phyloP scores from a whole-genome alignment of 495 filamentous ascomycete species.

The Xylaria flabelliformis region DNA sequence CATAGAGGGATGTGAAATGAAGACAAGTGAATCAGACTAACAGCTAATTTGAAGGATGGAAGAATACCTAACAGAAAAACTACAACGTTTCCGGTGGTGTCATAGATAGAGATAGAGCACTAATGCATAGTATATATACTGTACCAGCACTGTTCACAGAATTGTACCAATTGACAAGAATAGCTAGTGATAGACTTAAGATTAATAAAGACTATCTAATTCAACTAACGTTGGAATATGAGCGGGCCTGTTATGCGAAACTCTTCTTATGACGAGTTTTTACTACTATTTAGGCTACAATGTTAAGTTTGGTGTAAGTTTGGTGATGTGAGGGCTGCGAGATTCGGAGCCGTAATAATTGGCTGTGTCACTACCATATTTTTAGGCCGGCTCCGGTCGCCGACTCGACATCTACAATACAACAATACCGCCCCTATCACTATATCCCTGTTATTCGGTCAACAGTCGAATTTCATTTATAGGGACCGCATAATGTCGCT shows the following conservation, averaged over 20 bases:
- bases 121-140: neutral
- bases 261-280: neutral
- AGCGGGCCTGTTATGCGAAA: neutral
- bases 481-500: conserved; percentile 67
- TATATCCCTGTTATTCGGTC: neutral
- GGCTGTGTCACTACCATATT: neutral
- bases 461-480: neutral
- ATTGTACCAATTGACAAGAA: neutral
- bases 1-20: too few relatives aligned
- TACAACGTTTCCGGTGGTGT: neutral
- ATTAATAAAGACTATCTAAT: neutral
- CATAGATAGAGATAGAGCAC: neutral
- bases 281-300: neutral
- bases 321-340: conserved; percentile 9
- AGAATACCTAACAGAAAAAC: too few relatives aligned
- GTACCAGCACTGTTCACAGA: neutral
- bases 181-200: neutral
- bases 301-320: neutral
- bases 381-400: conserved; percentile 17
- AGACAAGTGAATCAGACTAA: too few relatives aligned
- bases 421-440: neutral
- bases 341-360: conserved; percentile 21
- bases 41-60: too few relatives aligned
- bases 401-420: neutral
- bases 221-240: neutral